A percentile compares a stretch with the other conserved stretches of the same genome.
These are phyloP conservation scores for Beauveria sp. DNA, from an alignment of 2,329 filamentous ascomycete species.

Conservation along the genomic window DNA sequence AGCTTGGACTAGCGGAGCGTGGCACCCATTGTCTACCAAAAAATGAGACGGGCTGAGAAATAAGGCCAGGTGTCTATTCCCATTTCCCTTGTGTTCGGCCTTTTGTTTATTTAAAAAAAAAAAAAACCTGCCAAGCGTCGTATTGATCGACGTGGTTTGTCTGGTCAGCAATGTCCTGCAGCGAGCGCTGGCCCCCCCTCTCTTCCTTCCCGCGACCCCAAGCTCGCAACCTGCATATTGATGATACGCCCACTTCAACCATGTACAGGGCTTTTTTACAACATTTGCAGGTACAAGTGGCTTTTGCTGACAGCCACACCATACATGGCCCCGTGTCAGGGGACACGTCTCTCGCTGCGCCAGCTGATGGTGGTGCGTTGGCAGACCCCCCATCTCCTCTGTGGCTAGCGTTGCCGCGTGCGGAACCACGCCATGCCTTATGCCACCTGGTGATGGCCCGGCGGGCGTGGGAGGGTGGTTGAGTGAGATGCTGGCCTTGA, in stretches of 20 bases:
- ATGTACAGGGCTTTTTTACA: too few species aligned
- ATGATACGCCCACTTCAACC: too few species aligned
- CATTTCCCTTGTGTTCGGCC: neutral
- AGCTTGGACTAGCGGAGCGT: neutral
- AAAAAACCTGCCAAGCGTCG: neutral
- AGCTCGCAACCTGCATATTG: neutral
- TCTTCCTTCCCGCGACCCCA: neutral
- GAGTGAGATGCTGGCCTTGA: too few species aligned
- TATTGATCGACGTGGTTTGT: neutral
- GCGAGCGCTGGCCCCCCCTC: neutral
- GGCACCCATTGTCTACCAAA: too few species aligned
- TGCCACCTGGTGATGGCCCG: too few species aligned
- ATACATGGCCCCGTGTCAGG: too few species aligned
- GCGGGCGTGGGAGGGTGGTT: too few species aligned
- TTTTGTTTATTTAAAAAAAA: too few species aligned
- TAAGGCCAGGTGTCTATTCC: too few species aligned
- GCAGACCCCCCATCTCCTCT: neutral
- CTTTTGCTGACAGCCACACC: neutral
- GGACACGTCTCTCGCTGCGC: neutral
- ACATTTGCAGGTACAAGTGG: neutral
- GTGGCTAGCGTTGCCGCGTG: neutral
- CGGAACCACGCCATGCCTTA: too few species aligned
- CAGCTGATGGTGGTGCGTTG: conserved; percentile 8
- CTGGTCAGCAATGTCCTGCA: neutral
- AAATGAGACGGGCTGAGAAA: too few species aligned